These are phyloP conservation scores for Aspergillus fijiensis DNA, from an alignment of 2,329 filamentous ascomycete genomes.

Conservation along the genomic window DNA sequence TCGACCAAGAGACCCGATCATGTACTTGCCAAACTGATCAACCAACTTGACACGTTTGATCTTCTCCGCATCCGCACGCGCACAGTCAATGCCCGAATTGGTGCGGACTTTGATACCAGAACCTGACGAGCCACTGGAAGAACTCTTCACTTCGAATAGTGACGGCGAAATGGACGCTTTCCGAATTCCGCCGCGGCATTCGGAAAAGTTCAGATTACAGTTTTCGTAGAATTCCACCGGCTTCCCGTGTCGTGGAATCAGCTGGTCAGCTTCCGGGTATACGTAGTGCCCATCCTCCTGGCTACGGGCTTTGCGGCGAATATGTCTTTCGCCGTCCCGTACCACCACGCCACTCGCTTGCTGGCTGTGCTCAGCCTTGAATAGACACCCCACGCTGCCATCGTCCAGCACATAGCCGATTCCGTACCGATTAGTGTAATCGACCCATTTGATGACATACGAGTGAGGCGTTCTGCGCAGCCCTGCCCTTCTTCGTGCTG, in stretches of 20 bases:
- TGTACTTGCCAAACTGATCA: conserved; percentile 54
- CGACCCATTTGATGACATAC: conserved; percentile 54
- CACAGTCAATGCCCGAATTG: conserved; percentile 31
- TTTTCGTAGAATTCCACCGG: conserved; percentile 52
- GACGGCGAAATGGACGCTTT: conserved; percentile 42
- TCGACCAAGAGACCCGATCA: conserved; percentile 50
- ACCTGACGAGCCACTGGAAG: conserved; percentile 23
- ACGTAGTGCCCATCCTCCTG: conserved; percentile 27
- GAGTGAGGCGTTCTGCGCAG: conserved; percentile 38
- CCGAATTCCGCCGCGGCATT: conserved; percentile 39
- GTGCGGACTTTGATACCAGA: conserved; percentile 35
- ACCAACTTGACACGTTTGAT: conserved; percentile 50
- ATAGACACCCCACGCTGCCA: conserved; percentile 51
- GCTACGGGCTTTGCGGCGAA: conserved; percentile 45
- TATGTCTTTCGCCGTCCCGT: conserved; percentile 48
- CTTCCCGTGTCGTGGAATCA: conserved; percentile 44
- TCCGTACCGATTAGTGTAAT: conserved; percentile 53
- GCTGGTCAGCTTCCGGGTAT: conserved; percentile 45
- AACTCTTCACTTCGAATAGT: conserved; percentile 40
- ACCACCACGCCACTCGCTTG: conserved; percentile 48
- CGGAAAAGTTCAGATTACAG: conserved; percentile 32
- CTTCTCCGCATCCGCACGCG: conserved; percentile 47
- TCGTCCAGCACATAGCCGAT: conserved; percentile 54
- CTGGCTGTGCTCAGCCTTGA: conserved; percentile 47
- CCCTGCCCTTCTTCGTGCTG: conserved; percentile 32